Percentiles rank a stretch among this genome's conserved stretches.
These are phyloP conservation scores for Suillus discolor DNA, from an alignment of 768 basidiomycete species.

Conservation along the genomic window DNA sequence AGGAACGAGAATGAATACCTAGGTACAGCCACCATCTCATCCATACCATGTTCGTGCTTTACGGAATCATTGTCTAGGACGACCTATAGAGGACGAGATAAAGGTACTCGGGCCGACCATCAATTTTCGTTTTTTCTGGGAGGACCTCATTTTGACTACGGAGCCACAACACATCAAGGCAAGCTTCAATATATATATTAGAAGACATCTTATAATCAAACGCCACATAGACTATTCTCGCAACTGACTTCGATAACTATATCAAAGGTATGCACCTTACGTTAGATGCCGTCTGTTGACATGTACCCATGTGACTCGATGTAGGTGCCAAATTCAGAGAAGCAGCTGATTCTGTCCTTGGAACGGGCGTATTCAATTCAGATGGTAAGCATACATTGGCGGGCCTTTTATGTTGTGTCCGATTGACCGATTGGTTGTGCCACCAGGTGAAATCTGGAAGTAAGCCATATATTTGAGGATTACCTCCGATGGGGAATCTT, in stretches of 20 bases:
- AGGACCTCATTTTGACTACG: conserved; percentile 48
- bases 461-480: conserved; percentile 27
- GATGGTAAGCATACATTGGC: conserved; percentile 39
- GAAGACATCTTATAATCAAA: not conserved
- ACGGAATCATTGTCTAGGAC: conserved; percentile 19
- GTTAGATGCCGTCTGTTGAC: not conserved
- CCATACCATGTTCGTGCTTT: not conserved
- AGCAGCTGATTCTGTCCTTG: conserved; percentile 39
- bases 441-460: conserved; percentile 72
- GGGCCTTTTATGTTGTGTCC: not conserved
- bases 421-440: conserved; percentile 7
- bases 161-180: conserved; percentile 52
- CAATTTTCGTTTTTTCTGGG: conserved; percentile 53
- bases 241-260: conserved; percentile 45
- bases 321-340: conserved; percentile 36
- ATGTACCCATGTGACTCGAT: not conserved
- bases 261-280: conserved; percentile 39
- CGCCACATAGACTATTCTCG: conserved; percentile 37
- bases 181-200: not conserved
- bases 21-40: conserved; percentile 24
- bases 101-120: conserved; percentile 29
- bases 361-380: conserved; percentile 59
- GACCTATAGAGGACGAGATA: conserved; percentile 24
- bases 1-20: conserved; percentile 35
- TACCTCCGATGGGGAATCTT: not conserved